Evolutionary conservation across 441 rosid genomes (phyloP).

Genomic region (Arabidopsis lyrata): DNA sequence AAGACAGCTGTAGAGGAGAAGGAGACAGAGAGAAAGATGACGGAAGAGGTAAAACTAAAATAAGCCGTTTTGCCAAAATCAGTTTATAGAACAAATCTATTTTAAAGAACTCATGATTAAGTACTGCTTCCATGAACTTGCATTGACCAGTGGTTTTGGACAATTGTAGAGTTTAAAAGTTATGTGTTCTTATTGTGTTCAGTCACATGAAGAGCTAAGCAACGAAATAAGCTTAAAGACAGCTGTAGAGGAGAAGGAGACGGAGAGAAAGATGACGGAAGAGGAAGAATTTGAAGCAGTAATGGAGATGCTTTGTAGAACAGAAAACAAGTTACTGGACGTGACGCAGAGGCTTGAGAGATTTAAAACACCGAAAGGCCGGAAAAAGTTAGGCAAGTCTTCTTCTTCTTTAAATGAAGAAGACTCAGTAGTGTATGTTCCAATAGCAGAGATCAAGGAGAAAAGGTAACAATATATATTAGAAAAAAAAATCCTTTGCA

Average conservation of each 20-base stretch:
- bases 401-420: conserved; percentile 48
- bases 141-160: conserved; percentile 8
- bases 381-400: conserved; percentile 52
- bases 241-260: conserved; percentile 36
- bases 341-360: conserved; percentile 62
- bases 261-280: conserved; percentile 47
- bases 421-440: conserved; percentile 69
- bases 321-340: conserved; percentile 58
- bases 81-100: neutral
- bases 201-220: conserved; percentile 33
- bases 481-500: neutral
- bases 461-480: conserved; percentile 23
- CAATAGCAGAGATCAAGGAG: conserved; percentile 76
- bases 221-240: conserved; percentile 15
- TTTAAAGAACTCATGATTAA: neutral
- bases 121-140: neutral
- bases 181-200: neutral
- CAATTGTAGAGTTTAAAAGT: neutral
- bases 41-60: conserved; percentile 14
- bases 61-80: neutral
- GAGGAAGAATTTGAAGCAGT: conserved; percentile 56
- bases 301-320: conserved; percentile 75
- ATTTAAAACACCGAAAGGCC: conserved; percentile 38
- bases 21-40: conserved; percentile 41
- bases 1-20: conserved; percentile 16